These are phyloP conservation scores for Monosporascus ibericus DNA, from an alignment of 2,329 filamentous ascomycete species.

Conservation along the genomic window DNA sequence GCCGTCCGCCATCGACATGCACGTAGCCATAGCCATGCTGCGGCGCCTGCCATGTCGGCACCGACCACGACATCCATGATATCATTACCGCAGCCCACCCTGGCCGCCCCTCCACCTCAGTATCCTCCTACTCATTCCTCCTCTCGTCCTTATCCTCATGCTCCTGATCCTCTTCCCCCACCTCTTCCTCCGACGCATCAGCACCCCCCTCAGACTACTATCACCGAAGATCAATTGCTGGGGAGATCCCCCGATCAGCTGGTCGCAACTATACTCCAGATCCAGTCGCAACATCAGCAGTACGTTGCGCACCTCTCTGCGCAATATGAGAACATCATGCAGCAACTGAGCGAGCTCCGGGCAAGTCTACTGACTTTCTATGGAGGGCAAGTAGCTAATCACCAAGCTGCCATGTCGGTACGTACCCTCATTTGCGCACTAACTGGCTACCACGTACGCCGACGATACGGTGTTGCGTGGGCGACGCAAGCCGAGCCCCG, in stretches of 20 bases:
- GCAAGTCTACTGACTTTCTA: constrained; percentile 20
- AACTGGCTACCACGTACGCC: too few relatives aligned
- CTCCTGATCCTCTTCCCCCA: constrained; percentile 10
- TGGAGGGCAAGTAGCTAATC: constrained; percentile 18
- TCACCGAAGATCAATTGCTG: constrained; percentile 27
- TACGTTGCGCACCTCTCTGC: constrained; percentile 26
- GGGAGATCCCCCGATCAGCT: constrained; percentile 28
- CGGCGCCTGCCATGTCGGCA: neutral
- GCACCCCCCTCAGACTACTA: constrained; percentile 13
- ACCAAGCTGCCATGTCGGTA: constrained; percentile 28
- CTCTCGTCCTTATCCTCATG: neutral
- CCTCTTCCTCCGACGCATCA: constrained; percentile 14
- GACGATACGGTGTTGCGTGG: too few relatives aligned
- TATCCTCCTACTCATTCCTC: constrained; percentile 1
- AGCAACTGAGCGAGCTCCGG: constrained; percentile 28
- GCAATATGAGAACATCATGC: constrained; percentile 26
- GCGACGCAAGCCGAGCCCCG: neutral
- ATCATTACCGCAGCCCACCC: neutral
- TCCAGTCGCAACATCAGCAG: constrained; percentile 28
- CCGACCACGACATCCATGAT: constrained; percentile 1
- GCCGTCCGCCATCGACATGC: constrained; percentile 1
- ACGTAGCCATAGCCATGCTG: constrained; percentile 1
- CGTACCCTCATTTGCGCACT: constrained; percentile 5
- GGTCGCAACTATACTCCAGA: constrained; percentile 27
- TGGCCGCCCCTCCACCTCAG: neutral